Conservation (phyloP, 148 eudicot genomes). For the Rhododendron griersonianum region DNA sequence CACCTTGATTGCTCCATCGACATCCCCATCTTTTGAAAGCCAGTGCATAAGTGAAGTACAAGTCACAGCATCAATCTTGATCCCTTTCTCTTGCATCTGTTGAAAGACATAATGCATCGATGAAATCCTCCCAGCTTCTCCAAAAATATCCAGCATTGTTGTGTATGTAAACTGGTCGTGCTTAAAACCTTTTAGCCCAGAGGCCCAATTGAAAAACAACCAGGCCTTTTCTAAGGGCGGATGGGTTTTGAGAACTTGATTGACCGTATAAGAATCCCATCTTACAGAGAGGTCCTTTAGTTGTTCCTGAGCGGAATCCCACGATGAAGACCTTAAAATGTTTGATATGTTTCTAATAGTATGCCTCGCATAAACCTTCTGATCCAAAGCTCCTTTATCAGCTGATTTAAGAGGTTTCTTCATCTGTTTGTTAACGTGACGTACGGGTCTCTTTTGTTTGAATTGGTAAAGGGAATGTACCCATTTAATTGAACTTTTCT, state of each 20-base stretch:
- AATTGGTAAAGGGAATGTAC: constrained; percentile 16
- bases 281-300: constrained; percentile 35
- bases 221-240: constrained; percentile 92
- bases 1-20: constrained; percentile 58
- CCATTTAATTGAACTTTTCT: constrained; percentile 13
- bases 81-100: constrained; percentile 74
- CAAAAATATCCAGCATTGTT: constrained; percentile 89
- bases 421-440: constrained; percentile 10
- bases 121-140: constrained; percentile 74
- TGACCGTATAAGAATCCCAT: constrained; percentile 86
- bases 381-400: constrained; percentile 25
- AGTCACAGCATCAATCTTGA: constrained; percentile 58
- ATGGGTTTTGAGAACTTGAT: constrained; percentile 80
- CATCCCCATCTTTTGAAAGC: constrained; percentile 73
- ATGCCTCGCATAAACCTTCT: constrained; percentile 50
- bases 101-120: constrained; percentile 73
- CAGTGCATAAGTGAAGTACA: constrained; percentile 76
- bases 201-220: constrained; percentile 82
- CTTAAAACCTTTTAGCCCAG: constrained; percentile 49
- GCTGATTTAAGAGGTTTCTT: constrained; percentile 22
- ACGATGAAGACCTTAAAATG: constrained; percentile 52
- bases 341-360: constrained; percentile 46
- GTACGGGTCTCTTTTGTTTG: constrained; percentile 18
- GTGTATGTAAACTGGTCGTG: constrained; percentile 82
- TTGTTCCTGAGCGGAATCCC: constrained; percentile 67